phyloP scores from a whole-genome alignment of 2,329 filamentous ascomycete species.

The Penicillium paneum region DNA sequence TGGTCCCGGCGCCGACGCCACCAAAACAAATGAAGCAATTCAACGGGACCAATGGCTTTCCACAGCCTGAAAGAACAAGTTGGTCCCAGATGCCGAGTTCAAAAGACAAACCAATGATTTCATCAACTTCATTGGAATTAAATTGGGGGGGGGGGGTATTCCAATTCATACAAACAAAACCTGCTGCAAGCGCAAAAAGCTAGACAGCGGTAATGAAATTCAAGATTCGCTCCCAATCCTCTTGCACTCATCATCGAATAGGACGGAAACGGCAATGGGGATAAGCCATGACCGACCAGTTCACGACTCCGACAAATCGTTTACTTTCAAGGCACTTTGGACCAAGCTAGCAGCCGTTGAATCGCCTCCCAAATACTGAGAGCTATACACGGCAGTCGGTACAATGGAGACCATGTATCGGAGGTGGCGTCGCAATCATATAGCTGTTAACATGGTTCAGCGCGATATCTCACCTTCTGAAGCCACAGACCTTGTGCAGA shows the following conservation, averaged over 20 bases:
- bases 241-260: background rate
- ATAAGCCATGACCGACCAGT: background rate
- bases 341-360: background rate
- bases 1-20: background rate
- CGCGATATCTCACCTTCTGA: background rate
- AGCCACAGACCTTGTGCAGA: background rate
- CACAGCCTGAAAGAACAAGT: background rate
- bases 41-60: background rate
- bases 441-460: background rate
- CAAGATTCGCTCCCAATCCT: too few species aligned
- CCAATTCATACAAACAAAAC: background rate
- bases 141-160: background rate
- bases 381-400: background rate
- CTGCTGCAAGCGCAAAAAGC: background rate
- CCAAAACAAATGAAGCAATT: background rate
- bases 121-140: background rate
- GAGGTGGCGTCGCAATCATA: background rate
- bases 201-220: background rate
- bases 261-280: background rate
- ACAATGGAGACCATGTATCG: background rate
- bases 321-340: background rate
- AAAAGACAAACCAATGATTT: background rate
- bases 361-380: background rate
- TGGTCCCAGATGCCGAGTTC: background rate
- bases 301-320: background rate